phyloP scores from a whole-genome alignment of 2,329 filamentous ascomycete species.

The Fusarium globosum region DNA sequence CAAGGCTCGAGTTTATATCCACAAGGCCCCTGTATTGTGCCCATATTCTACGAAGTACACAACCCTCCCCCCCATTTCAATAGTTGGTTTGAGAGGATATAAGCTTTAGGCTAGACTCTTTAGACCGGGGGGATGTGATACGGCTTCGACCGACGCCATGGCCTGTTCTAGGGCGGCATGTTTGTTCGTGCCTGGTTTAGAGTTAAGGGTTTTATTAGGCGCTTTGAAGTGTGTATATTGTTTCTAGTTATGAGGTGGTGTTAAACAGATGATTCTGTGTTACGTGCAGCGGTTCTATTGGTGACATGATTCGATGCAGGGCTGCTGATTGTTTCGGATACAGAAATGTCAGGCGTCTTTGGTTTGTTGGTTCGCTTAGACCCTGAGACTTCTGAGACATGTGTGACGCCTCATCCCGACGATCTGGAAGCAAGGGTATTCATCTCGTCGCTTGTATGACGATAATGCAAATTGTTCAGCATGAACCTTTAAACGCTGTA shows the following conservation, averaged over 20 bases:
- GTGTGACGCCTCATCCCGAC: neutral
- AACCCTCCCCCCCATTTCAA: neutral
- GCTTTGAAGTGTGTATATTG: neutral
- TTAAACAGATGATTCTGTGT: neutral
- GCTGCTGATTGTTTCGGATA: neutral
- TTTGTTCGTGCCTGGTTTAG: neutral
- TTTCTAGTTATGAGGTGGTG: neutral
- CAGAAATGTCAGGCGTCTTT: neutral
- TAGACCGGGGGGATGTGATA: constrained; percentile 17
- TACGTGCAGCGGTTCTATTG: neutral
- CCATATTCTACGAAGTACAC: neutral
- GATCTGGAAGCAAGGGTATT: neutral
- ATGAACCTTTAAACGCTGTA: neutral
- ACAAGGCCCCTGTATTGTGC: neutral
- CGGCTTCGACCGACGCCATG: constrained; percentile 19
- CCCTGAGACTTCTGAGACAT: neutral
- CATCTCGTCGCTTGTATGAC: neutral
- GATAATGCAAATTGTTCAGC: neutral
- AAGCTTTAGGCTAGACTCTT: constrained; percentile 29
- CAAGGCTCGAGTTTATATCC: constrained; percentile 29
- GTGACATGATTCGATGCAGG: neutral
- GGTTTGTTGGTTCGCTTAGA: neutral
- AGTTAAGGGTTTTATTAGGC: neutral
- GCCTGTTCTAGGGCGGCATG: neutral
- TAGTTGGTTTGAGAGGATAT: constrained; percentile 6